Evolutionary conservation across 805 yeast species (phyloP).

Genomic region (Kodamaea neixiangensis): DNA sequence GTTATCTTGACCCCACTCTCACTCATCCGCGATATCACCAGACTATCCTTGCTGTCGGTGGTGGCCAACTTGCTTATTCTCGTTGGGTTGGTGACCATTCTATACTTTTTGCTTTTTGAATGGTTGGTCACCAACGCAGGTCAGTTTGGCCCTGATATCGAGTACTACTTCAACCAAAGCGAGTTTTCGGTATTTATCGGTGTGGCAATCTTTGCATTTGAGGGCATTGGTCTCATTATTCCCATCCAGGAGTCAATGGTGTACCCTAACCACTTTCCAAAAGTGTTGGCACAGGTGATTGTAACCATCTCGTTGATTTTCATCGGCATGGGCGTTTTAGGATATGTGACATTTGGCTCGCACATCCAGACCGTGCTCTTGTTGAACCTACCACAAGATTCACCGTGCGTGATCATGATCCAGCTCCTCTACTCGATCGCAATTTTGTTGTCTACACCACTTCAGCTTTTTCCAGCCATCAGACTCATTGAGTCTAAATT

Average conservation of each 20-base stretch:
- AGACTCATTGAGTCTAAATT: constrained; percentile 67
- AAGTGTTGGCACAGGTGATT: constrained; percentile 62
- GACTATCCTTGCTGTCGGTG: constrained; percentile 68
- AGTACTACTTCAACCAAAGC: constrained; percentile 50
- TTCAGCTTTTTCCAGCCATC: constrained; percentile 78
- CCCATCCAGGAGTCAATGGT: constrained; percentile 84
- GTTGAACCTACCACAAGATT: constrained; percentile 68
- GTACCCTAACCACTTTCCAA: constrained; percentile 71
- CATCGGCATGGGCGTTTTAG: constrained; percentile 63
- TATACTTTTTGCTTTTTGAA: constrained; percentile 54
- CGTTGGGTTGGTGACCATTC: constrained; percentile 63
- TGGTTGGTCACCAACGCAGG: constrained; percentile 41
- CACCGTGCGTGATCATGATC: constrained; percentile 59
- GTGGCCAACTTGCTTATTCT: constrained; percentile 71
- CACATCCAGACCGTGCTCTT: constrained; percentile 67
- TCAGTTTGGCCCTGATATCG: constrained; percentile 49
- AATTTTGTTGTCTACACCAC: constrained; percentile 75
- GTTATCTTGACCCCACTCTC: constrained; percentile 66
- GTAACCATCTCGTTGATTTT: constrained; percentile 62
- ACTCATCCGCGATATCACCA: constrained; percentile 73
- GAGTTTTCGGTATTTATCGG: constrained; percentile 76
- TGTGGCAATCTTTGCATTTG: constrained; percentile 85
- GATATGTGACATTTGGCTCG: constrained; percentile 70
- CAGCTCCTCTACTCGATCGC: constrained; percentile 76
- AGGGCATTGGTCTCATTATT: constrained; percentile 79